These are phyloP conservation scores for Blastobotrys arbuscula DNA, from an alignment of 1,139 yeast species.

Conservation along the genomic window DNA sequence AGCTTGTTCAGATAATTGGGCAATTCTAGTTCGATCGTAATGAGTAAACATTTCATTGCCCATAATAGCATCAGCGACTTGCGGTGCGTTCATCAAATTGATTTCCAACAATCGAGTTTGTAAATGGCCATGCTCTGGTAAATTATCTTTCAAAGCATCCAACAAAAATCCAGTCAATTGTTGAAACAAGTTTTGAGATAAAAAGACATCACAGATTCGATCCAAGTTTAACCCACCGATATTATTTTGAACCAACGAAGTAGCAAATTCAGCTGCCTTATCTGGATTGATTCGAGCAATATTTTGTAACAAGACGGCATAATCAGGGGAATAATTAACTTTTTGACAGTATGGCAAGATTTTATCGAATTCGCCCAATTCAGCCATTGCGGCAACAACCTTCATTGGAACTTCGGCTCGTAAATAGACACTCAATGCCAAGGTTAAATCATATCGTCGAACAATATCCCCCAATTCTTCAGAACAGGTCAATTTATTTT, in stretches of 20 bases:
- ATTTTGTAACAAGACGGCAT: conserved; percentile 82
- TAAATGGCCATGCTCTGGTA: conserved; percentile 92
- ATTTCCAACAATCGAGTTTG: conserved; percentile 94
- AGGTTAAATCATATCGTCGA: conserved; percentile 75
- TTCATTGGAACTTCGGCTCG: conserved; percentile 81
- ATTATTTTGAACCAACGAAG: conserved; percentile 64
- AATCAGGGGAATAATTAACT: conserved; percentile 86
- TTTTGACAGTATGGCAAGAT: conserved; percentile 91
- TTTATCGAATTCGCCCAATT: conserved; percentile 93
- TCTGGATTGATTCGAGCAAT: conserved; percentile 93
- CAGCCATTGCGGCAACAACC: conserved; percentile 90
- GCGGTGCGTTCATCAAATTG: conserved; percentile 93
- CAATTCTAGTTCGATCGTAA: conserved; percentile 90
- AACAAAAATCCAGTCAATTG: conserved; percentile 98
- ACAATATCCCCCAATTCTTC: conserved; percentile 97
- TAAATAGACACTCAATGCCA: conserved; percentile 88
- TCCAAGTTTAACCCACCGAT: conserved; percentile 71
- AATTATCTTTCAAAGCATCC: conserved; percentile 91
- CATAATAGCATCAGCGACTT: conserved; percentile 97
- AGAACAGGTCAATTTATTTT: conserved; percentile 86
- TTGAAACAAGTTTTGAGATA: conserved; percentile 89
- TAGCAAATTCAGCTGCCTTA: conserved; percentile 95
- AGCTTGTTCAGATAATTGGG: conserved; percentile 87
- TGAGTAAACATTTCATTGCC: conserved; percentile 96
- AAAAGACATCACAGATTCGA: conserved; percentile 86